A percentile compares a stretch with the other conserved stretches of the same genome.
Conservation (phyloP, 148 eudicot genomes). For the Spergularia bocconei region DNA sequence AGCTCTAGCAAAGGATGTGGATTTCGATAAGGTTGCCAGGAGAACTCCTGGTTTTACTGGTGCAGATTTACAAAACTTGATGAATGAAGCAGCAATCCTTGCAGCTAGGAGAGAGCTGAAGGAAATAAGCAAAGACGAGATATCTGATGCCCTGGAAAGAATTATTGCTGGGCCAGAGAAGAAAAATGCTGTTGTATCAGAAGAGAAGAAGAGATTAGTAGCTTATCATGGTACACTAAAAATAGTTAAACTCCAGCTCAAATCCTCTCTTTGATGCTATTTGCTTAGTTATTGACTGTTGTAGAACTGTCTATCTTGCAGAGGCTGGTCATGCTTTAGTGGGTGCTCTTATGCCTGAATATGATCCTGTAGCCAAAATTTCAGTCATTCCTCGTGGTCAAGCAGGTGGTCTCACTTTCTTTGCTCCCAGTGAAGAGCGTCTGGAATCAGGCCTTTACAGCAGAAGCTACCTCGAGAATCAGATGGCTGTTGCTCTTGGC, state of each 20-base stretch:
- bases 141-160: slow-evolving; percentile 93
- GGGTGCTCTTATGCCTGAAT: slow-evolving; percentile 98
- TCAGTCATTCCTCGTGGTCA: slow-evolving; percentile 99
- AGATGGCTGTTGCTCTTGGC: slow-evolving; percentile 99
- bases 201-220: slow-evolving; percentile 92
- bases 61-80: slow-evolving; percentile 94
- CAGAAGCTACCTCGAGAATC: slow-evolving; percentile 95
- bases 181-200: slow-evolving; percentile 99
- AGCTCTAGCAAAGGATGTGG: slow-evolving; percentile 97
- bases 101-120: slow-evolving; percentile 97
- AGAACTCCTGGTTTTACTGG: slow-evolving; percentile 99
- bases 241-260: background rate
- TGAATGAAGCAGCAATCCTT: slow-evolving; percentile 99
- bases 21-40: slow-evolving; percentile 90
- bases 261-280: background rate
- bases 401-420: slow-evolving; percentile 98
- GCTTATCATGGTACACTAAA: slow-evolving; percentile 79
- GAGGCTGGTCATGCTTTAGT: slow-evolving; percentile 99
- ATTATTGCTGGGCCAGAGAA: slow-evolving; percentile 99
- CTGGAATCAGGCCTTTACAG: slow-evolving; percentile 97
- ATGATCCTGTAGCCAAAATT: slow-evolving; percentile 97
- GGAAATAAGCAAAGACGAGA: slow-evolving; percentile 99
- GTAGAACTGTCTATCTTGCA: slow-evolving; percentile 32
- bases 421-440: slow-evolving; percentile 98
- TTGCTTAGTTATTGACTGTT: slow-evolving; percentile 2